Evolutionary conservation across 805 yeast species (phyloP).

Genomic region (Zygotorulaspora chibaensis): DNA sequence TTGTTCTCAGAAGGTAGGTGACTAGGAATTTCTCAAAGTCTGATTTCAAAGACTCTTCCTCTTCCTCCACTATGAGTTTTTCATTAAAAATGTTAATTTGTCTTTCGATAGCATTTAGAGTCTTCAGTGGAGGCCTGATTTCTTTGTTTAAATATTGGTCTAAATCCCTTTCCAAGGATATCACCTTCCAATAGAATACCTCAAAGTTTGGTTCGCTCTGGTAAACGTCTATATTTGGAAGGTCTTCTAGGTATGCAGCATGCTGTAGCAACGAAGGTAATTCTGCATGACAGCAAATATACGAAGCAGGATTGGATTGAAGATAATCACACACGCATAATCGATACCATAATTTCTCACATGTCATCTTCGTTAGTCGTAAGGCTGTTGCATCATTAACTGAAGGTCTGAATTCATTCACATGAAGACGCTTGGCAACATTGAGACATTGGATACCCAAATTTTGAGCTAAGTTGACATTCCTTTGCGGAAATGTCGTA

Average conservation of each 20-base stretch:
- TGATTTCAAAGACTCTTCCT: conserved; percentile 16
- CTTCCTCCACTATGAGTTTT: conserved; percentile 12
- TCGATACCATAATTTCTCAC: conserved; percentile 30
- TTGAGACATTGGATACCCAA: conserved; percentile 25
- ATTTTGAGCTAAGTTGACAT: conserved; percentile 16
- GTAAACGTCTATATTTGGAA: conserved; percentile 24
- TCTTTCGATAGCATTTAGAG: conserved; percentile 28
- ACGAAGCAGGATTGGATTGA: conserved; percentile 24
- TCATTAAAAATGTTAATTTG: conserved; percentile 19
- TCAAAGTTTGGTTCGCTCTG: conserved; percentile 30
- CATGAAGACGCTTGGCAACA: conserved; percentile 23
- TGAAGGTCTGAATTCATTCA: conserved; percentile 21
- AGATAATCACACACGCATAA: conserved; percentile 27
- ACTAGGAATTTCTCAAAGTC: conserved; percentile 26
- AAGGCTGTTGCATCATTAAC: conserved; percentile 23
- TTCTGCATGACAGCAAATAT: conserved; percentile 22
- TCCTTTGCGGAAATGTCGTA: conserved; percentile 21
- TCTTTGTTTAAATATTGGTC: conserved; percentile 18
- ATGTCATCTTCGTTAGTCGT: conserved; percentile 22
- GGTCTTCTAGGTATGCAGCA: conserved; percentile 27
- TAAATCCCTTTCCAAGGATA: conserved; percentile 34
- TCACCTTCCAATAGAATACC: conserved; percentile 29
- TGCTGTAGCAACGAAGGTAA: conserved; percentile 28
- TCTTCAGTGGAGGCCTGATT: conserved; percentile 28
- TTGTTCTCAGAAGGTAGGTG: conserved; percentile 17